phyloP scores from a whole-genome alignment of 75 land plant genomes.

The Cryptomeria japonica region DNA sequence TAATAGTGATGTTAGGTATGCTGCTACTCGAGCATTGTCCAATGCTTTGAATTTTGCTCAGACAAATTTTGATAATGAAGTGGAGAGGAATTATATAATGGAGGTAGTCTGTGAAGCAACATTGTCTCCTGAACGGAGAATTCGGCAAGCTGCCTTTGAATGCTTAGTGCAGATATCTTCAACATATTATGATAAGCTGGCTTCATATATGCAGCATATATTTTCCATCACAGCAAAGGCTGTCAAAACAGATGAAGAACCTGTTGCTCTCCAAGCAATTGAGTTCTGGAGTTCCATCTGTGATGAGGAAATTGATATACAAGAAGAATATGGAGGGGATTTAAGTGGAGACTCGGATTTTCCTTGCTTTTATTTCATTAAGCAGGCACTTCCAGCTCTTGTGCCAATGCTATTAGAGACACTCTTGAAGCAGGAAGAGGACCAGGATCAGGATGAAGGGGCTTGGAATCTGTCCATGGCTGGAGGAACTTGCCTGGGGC shows the following conservation, averaged over 20 bases:
- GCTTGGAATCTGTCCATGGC: slow-evolving; percentile 51
- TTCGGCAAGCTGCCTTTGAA: slow-evolving; percentile 47
- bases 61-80: slow-evolving; percentile 43
- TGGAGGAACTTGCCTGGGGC: slow-evolving; percentile 46
- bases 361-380: slow-evolving; percentile 34
- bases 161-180: slow-evolving; percentile 44
- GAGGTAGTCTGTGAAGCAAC: slow-evolving; percentile 46
- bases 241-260: slow-evolving; percentile 43
- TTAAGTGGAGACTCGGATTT: slow-evolving; percentile 37
- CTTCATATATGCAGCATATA: slow-evolving; percentile 37
- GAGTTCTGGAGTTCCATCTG: slow-evolving; percentile 45
- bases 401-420: slow-evolving; percentile 44
- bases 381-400: slow-evolving; percentile 37
- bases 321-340: slow-evolving; percentile 28
- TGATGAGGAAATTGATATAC: slow-evolving; percentile 50
- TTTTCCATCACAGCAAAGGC: slow-evolving; percentile 45
- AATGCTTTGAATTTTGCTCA: slow-evolving; percentile 47
- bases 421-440: slow-evolving; percentile 43
- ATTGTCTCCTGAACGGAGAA: slow-evolving; percentile 29
- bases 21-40: slow-evolving; percentile 36
- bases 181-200: slow-evolving; percentile 39
- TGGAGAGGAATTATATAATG: slow-evolving; percentile 47
- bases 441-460: slow-evolving; percentile 43
- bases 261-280: slow-evolving; percentile 47
- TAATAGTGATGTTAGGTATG: slow-evolving; percentile 30